These are phyloP conservation scores for Kwoniella shivajii DNA, from an alignment of 1,284 basidiomycete genomes.

Conservation along the genomic window DNA sequence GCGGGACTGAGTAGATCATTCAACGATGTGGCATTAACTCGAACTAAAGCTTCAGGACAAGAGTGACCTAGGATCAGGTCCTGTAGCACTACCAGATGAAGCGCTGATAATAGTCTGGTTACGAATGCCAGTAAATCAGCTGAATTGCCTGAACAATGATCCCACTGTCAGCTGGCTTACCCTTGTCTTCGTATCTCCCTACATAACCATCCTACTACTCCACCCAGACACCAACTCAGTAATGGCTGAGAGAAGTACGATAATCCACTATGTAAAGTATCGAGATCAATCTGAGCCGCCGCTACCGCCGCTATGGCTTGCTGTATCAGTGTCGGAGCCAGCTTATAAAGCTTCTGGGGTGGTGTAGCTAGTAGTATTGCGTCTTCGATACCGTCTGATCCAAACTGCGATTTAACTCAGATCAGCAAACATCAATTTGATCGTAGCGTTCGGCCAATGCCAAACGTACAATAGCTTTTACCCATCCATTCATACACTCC, in stretches of 20 bases:
- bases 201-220: slow-evolving; percentile 55
- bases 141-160: too few species aligned
- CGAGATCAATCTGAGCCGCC: slow-evolving; percentile 56
- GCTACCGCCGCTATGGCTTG: slow-evolving; percentile 57
- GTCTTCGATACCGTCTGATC: slow-evolving; percentile 54
- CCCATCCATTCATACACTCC: slow-evolving; percentile 48
- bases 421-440: slow-evolving; percentile 5
- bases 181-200: slow-evolving; percentile 49
- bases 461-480: slow-evolving; percentile 47
- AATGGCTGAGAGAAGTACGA: slow-evolving; percentile 60
- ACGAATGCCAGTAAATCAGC: not conserved
- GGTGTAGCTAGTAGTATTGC: slow-evolving; percentile 54
- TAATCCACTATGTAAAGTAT: slow-evolving; percentile 57
- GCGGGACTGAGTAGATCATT: slow-evolving; percentile 32
- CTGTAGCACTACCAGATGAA: slow-evolving; percentile 51
- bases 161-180: slow-evolving; percentile 22
- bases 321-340: slow-evolving; percentile 57
- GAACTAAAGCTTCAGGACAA: slow-evolving; percentile 42
- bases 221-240: slow-evolving; percentile 58
- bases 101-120: slow-evolving; percentile 37
- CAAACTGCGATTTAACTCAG: slow-evolving; percentile 40
- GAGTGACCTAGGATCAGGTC: slow-evolving; percentile 42
- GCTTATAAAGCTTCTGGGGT: slow-evolving; percentile 53
- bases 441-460: not conserved
- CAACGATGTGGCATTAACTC: slow-evolving; percentile 32